Base-by-base conservation (phyloP, 192 early-diverging fungal genomes). In the Powellomyces hirtus region DNA sequence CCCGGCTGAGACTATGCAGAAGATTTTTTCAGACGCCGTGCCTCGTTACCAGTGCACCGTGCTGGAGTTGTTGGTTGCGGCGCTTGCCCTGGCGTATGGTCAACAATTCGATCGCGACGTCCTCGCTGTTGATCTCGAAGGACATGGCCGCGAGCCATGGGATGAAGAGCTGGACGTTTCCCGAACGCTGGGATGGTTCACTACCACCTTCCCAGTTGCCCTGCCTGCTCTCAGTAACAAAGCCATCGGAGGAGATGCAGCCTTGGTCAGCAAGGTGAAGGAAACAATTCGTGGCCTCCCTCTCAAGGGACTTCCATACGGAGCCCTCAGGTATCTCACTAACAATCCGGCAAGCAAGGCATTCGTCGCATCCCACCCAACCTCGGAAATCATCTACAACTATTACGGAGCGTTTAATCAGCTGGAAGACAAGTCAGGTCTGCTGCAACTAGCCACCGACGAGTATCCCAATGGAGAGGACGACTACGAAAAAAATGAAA, bases 111-210 rank as follows among this genome's bases (percentile, higher is more conserved):
- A 30, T 42, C 1, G 42, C 22, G n/a, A 40, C 42, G 37, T 24
- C 24, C 27, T 71, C 11, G 16, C 61, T 11, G 10, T 71, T 20
- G 33, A 65, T 52, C 20, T 71, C 16, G 69, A 71, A 71, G 40
- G 38, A n/a, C 69, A 71, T 44, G 69, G 69, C 20, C 42, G 69
- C 33, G 61, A 70, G 18, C 42, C 63, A 35, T 68, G 65, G 67
- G 38, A 69, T 33, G 31, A 34, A 5, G 36, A n/a, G 14, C 37
- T 69, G 14, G 57, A 69, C 40, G 60, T 69, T 18, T 38, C 57
- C 2, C 30, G 37, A 5, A 71, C 69, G 0, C 11, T 75, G 1
- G 74, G 74, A 24, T 75, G 74, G 74, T 75, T 75, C 61, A 75
- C 73, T 18, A 42, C 40, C 40, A 42, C 40, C 10, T 42, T 42